Evolutionary conservation across 495 filamentous ascomycete genomes (phyloP), one percentile per base, ranked within the genome.

Genomic region (Lentithecium fluviatile): DNA sequence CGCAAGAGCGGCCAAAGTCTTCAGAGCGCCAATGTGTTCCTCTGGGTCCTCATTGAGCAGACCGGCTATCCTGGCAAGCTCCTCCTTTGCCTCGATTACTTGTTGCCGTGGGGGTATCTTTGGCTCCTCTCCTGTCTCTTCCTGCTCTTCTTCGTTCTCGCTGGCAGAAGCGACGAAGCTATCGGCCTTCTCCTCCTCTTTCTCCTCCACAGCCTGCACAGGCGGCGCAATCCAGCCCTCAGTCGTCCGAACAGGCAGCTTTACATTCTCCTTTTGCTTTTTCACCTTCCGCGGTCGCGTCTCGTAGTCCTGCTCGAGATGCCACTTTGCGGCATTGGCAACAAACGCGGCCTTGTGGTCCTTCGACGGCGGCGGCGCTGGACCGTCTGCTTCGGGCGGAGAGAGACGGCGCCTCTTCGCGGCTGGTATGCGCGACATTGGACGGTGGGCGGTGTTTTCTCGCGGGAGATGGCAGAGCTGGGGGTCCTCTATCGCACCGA

Each of bases 221-320:
- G 70, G 66, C 32, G 74, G 79, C 69, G 90, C 85, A 10, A 95
- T 73, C 38, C 84, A 80, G 1, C 88, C 90, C 60, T 87, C 84
- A 0, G 82, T 78, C 2, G 88, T 95, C 73, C 90, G 94, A 46
- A 97, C 89, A 4, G 91, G 94, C 32, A 97, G 78, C 68, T 87
- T 80, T 23, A 83, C 89, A 63, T 68, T 85, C 61, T 91, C 87
- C 61, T 85, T 85, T 42, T 84, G 79, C 68, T 90, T 88, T 53
- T 73, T 83, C 52, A 80, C 71, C 68, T 94, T 91, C 62, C 90
- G 80, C 24, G 88, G 85, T 63, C 82, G 83, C 40, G 81, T 80
- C 74, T 96, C 92, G 78, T 97, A 98, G 67, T 87, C 84, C 65
- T 97, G 87, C 74, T 98, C 94, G 46, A 95, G 79, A 70, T 95